Percentiles rank a stretch among this genome's conserved stretches.
Evolutionary conservation across 495 filamentous ascomycete species (phyloP).

Genomic region (Astrothelium subdiscretum): DNA sequence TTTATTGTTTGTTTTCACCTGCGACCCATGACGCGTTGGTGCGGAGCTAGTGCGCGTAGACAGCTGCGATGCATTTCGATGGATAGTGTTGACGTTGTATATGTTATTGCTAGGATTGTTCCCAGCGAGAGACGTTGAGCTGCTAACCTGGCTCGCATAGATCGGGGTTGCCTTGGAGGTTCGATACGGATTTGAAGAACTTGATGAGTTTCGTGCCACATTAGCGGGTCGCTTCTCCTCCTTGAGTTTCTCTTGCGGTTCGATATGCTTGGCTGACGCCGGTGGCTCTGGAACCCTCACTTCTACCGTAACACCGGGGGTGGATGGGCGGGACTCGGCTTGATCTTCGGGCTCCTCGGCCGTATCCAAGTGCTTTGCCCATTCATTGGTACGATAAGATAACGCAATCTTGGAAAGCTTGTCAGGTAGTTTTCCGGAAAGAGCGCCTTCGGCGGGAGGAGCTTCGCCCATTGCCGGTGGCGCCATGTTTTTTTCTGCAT

Average conservation of each 20-base stretch:
- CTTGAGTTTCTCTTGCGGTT: background rate
- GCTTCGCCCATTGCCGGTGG: conserved; percentile 26
- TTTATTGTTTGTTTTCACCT: background rate
- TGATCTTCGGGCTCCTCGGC: conserved; percentile 72
- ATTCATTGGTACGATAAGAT: conserved; percentile 88
- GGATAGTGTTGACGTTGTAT: conserved; percentile 2
- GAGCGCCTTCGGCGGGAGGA: conserved; percentile 25
- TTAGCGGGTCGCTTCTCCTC: background rate
- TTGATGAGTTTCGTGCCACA: background rate
- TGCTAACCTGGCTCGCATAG: background rate
- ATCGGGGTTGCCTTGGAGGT: background rate
- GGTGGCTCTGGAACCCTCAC: background rate
- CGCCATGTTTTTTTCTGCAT: conserved; percentile 1
- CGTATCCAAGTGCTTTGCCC: conserved; percentile 77
- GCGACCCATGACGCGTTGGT: background rate
- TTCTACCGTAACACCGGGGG: background rate
- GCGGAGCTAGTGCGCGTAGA: background rate
- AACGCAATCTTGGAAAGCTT: conserved; percentile 60
- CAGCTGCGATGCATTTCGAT: conserved; percentile 4
- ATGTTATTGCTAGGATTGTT: conserved; percentile 6
- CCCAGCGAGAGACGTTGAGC: conserved; percentile 8
- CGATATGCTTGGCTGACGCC: background rate
- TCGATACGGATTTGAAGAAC: conserved; percentile 10
- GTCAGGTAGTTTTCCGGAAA: conserved; percentile 39
- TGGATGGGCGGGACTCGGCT: conserved; percentile 15